Percentiles rank a stretch among this genome's conserved stretches.
Evolutionary conservation across 1,284 basidiomycete species (phyloP).

Genomic region (Pisolithus thermaeus): DNA sequence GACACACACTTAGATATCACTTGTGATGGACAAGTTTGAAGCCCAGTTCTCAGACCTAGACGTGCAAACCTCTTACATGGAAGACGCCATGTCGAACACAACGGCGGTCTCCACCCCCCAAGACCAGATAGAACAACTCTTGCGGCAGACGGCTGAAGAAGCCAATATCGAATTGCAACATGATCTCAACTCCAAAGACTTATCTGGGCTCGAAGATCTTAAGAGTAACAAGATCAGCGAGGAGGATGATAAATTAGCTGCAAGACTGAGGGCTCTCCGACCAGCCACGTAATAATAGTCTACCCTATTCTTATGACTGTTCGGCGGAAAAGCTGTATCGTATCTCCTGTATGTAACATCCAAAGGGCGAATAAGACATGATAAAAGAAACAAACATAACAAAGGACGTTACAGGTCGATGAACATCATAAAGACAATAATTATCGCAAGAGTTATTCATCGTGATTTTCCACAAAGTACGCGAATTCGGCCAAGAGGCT

Average conservation of each 20-base stretch:
- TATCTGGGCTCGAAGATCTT: conserved; percentile 46
- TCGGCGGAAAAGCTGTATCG: background rate
- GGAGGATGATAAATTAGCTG: conserved; percentile 78
- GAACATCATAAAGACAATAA: too few relatives aligned
- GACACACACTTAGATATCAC: conserved; percentile 68
- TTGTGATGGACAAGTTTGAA: conserved; percentile 99
- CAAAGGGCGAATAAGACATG: too few relatives aligned
- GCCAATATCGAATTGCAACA: conserved; percentile 95
- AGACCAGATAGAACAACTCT: conserved; percentile 91
- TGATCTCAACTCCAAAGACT: conserved; percentile 70
- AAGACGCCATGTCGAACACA: conserved; percentile 91
- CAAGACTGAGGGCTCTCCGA: conserved; percentile 74
- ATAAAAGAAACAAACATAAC: too few relatives aligned
- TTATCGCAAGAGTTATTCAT: background rate
- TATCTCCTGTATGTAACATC: too few relatives aligned
- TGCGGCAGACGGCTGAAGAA: conserved; percentile 95
- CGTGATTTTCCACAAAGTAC: conserved; percentile 47
- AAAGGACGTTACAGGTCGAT: too few relatives aligned
- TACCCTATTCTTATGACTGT: conserved; percentile 7
- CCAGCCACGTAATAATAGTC: conserved; percentile 53
- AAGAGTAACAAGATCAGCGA: conserved; percentile 58
- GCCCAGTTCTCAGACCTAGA: conserved; percentile 94
- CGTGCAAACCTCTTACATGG: conserved; percentile 98
- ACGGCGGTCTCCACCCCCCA: conserved; percentile 93
- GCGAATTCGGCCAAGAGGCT: conserved; percentile 55